These are phyloP conservation scores for Diaporthe citriasiana DNA, from an alignment of 2,329 filamentous ascomycete species.

Conservation along the genomic window DNA sequence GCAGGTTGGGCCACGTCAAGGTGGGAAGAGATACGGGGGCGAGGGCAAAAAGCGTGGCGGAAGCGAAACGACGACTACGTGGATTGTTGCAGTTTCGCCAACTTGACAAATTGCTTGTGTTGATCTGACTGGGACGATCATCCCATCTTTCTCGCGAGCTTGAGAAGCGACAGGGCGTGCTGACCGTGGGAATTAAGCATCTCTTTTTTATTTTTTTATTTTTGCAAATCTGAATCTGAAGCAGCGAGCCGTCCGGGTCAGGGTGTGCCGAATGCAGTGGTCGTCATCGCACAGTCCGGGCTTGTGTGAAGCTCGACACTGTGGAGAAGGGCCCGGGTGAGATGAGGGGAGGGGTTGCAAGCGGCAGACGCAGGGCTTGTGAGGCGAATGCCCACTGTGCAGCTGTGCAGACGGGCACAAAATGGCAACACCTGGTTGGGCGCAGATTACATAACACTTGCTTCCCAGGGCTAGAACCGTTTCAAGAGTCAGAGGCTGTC, in stretches of 20 bases:
- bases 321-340: slow-evolving; percentile 17
- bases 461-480: slow-evolving; percentile 11
- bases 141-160: slow-evolving; percentile 8
- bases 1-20: slow-evolving; percentile 28
- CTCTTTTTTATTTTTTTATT: slow-evolving; percentile 1
- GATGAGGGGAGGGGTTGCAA: neutral
- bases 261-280: slow-evolving; percentile 29
- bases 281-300: slow-evolving; percentile 39
- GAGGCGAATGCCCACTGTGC: neutral
- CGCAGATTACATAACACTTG: slow-evolving; percentile 13
- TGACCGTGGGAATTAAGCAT: slow-evolving; percentile 37
- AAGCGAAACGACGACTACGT: slow-evolving; percentile 28
- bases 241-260: slow-evolving; percentile 26
- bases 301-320: slow-evolving; percentile 9
- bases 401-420: neutral
- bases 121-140: slow-evolving; percentile 12
- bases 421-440: too few species aligned
- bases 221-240: slow-evolving; percentile 35
- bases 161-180: slow-evolving; percentile 21
- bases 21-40: slow-evolving; percentile 22
- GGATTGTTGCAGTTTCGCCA: slow-evolving; percentile 17
- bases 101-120: slow-evolving; percentile 23
- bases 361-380: neutral
- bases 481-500: slow-evolving; percentile 25
- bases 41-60: slow-evolving; percentile 4